Conservation (phyloP, 1,139 yeast species). For the Debaryomycetaceae sp. region DNA sequence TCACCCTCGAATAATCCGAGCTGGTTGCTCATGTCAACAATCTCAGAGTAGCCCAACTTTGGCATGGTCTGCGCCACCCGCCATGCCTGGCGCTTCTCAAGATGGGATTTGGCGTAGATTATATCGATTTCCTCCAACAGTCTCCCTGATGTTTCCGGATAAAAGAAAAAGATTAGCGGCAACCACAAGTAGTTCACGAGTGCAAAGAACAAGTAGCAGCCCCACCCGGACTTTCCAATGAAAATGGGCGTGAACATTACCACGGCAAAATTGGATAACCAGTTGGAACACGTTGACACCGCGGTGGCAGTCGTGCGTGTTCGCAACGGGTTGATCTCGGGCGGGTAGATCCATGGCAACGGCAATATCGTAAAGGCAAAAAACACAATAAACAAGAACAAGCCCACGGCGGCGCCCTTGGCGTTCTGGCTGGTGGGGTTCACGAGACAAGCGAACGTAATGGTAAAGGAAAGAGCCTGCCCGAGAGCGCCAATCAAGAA, state of each 20-base stretch:
- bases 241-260: constrained; percentile 40
- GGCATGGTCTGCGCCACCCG: constrained; percentile 44
- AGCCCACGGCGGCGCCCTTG: constrained; percentile 31
- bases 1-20: constrained; percentile 37
- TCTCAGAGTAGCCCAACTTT: constrained; percentile 30
- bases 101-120: constrained; percentile 35
- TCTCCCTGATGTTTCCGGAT: constrained; percentile 40
- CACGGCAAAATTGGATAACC: constrained; percentile 36
- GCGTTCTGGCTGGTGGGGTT: constrained; percentile 14
- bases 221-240: constrained; percentile 28
- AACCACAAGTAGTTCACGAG: constrained; percentile 24
- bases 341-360: constrained; percentile 50
- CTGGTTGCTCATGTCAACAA: constrained; percentile 36
- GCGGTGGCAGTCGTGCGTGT: constrained; percentile 50
- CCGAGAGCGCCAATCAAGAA: constrained; percentile 17
- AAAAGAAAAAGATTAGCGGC: constrained; percentile 35
- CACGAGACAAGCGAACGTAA: constrained; percentile 14
- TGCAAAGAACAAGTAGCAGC: constrained; percentile 36
- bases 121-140: constrained; percentile 38
- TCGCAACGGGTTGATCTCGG: constrained; percentile 51
- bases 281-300: constrained; percentile 36
- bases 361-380: constrained; percentile 50
- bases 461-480: constrained; percentile 17
- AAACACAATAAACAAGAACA: constrained; percentile 42
- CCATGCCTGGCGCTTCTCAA: constrained; percentile 37